Percentiles rank a stretch among this genome's conserved stretches.
phyloP scores from a whole-genome alignment of 192 early-diverging fungal genomes.

The Umbelopsis ramanniana region DNA sequence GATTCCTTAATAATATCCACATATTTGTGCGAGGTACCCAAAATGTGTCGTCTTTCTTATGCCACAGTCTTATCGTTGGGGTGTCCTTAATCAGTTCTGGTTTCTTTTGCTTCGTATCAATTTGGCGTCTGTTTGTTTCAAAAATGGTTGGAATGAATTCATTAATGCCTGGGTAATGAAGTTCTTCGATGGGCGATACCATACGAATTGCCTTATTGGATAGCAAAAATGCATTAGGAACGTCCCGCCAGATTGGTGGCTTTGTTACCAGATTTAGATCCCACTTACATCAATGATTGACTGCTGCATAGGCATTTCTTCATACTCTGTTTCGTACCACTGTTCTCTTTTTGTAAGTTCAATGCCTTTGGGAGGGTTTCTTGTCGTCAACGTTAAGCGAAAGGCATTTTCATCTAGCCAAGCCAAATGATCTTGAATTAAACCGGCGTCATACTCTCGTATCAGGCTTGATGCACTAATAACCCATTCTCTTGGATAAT shows the following conservation, averaged over 20 bases:
- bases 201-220: background rate
- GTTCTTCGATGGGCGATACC: background rate
- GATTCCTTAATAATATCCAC: conserved; percentile 70
- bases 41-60: conserved; percentile 93
- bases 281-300: conserved; percentile 54
- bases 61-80: conserved; percentile 75
- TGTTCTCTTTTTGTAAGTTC: conserved; percentile 62
- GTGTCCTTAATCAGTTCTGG: conserved; percentile 67
- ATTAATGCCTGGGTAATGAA: conserved; percentile 62
- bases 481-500: conserved; percentile 67
- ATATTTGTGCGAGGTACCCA: conserved; percentile 86
- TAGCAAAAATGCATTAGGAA: background rate
- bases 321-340: conserved; percentile 86
- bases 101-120: conserved; percentile 22
- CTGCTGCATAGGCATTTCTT: conserved; percentile 59
- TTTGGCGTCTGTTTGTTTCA: conserved; percentile 50
- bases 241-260: background rate
- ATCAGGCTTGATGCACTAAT: conserved; percentile 70
- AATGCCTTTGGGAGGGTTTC: conserved; percentile 46
- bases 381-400: conserved; percentile 53
- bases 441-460: conserved; percentile 60
- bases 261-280: background rate
- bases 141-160: conserved; percentile 86
- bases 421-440: conserved; percentile 65
- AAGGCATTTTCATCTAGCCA: conserved; percentile 68